Evolutionary conservation across 257 asterid species (phyloP), one percentile per base, ranked within the genome.

Genomic region (Jacaranda copaia): DNA sequence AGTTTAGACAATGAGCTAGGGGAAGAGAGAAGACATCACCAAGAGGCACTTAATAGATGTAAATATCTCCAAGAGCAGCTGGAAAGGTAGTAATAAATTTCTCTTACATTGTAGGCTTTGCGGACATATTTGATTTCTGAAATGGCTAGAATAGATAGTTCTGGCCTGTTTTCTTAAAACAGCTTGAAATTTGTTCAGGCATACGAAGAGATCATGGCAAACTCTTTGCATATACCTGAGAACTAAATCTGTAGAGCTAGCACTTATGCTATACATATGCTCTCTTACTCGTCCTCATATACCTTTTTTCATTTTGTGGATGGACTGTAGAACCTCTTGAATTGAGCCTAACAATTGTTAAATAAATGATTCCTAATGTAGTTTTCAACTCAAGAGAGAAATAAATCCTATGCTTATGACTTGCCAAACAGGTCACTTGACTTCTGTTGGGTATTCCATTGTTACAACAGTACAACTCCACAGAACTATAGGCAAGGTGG

Each of bases 11-110:
- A 68, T 66, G 99, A 93, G 82, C 88, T 95, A 53, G 84, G 85
- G 77, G 96, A 88, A 82, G 99, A 95, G 87, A 88, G 77, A 77
- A 87, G 72, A 78, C 65, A 76, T 68, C 92, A 89, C 79, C 85
- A 84, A 53, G 93, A 88, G 67, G 80, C 94, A 43, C 73, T 87
- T 45, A 69, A 70, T 82, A 89, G 82, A 80, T 91, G 97, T 87
- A 85, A 82, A 72, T 94, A 87, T 83, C 96, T 95, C 60, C 91
- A 88, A 77, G 96, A 82, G 65, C 89, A 87, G 82, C 78, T 93
- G 52, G 88, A 81, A 65, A 93, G 98, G 99, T 95, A 78, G 82
- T 63, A 53, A 20, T 13, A 43, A 16, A 51, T 53, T 72, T 14
- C 42, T 38, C 52, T 45, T 19, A 4, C 55, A 32, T 18, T 20